Evolutionary conservation across 192 early-diverging fungal genomes (phyloP).

Genomic region (Coemansia sp.): DNA sequence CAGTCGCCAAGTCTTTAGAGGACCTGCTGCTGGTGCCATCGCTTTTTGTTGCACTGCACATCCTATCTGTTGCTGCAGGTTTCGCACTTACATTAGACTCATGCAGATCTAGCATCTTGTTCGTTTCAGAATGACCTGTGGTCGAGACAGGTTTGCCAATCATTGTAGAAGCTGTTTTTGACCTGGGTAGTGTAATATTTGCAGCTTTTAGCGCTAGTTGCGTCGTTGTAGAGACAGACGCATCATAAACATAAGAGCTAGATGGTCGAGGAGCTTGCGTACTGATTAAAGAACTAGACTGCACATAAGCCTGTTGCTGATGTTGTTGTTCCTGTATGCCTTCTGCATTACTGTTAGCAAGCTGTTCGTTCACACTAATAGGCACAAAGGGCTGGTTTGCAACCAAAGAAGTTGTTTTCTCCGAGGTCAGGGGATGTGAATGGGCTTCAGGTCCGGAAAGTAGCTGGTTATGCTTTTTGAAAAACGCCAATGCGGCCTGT

Average conservation of each 20-base stretch:
- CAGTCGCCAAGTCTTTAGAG: not conserved
- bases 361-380: not conserved
- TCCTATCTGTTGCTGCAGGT: not conserved
- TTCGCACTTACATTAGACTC: not conserved
- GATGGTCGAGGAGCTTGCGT: not conserved
- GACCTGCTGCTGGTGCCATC: not conserved
- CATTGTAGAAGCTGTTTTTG: not conserved
- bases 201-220: not conserved
- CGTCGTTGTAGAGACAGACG: no score
- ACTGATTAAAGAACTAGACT: conserved; percentile 28
- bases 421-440: not conserved
- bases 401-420: not conserved
- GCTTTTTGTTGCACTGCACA: not conserved
- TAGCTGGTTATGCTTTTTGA: conserved; percentile 12
- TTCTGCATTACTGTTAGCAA: not conserved
- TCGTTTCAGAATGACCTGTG: not conserved
- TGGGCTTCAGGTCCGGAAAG: not conserved
- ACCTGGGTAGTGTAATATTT: not conserved
- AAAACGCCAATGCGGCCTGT: conserved; percentile 2
- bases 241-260: not conserved
- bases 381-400: not conserved
- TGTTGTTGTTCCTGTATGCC: conserved; percentile 4
- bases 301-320: conserved; percentile 12
- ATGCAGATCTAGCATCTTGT: not conserved
- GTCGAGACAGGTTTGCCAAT: not conserved